These are phyloP conservation scores for Saccharomycopsis sp. DNA, from an alignment of 805 yeast genomes.

Conservation along the genomic window DNA sequence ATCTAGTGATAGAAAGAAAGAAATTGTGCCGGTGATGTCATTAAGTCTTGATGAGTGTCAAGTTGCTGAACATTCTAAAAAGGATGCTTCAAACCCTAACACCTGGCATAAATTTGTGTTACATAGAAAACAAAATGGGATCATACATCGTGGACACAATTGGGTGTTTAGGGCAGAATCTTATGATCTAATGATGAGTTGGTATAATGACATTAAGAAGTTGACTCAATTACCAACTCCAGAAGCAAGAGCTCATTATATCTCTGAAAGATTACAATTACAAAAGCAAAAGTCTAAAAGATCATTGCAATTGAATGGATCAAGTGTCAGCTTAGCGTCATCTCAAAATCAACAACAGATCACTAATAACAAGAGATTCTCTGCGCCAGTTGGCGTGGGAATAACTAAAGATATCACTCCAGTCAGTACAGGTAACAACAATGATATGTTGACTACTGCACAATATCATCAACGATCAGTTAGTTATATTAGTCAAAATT, in stretches of 20 bases:
- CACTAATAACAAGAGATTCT: not conserved
- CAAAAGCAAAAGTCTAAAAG: conserved; percentile 17
- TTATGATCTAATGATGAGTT: conserved; percentile 68
- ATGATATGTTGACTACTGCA: conserved; percentile 6
- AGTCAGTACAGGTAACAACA: conserved; percentile 21
- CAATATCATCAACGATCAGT: conserved; percentile 2
- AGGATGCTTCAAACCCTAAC: conserved; percentile 49
- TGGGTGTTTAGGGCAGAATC: conserved; percentile 94
- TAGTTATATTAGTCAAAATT: conserved; percentile 1
- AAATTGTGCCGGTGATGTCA: conserved; percentile 77
- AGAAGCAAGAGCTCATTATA: conserved; percentile 45
- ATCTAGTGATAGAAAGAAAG: conserved; percentile 71
- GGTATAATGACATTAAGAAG: conserved; percentile 75
- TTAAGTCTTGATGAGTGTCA: conserved; percentile 71
- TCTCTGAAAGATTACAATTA: conserved; percentile 26
- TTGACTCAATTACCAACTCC: conserved; percentile 61
- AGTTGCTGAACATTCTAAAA: conserved; percentile 75
- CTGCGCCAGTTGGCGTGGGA: not conserved
- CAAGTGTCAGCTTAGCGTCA: conserved; percentile 1
- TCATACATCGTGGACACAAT: conserved; percentile 76
- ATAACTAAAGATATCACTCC: conserved; percentile 12
- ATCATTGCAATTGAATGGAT: conserved; percentile 4
- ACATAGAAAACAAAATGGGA: conserved; percentile 66
- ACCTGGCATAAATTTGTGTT: conserved; percentile 70
- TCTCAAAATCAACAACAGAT: not conserved